Percentiles rank a stretch among this genome's conserved stretches.
These are phyloP conservation scores for Turnera subulata DNA, from an alignment of 345 rosid genomes.

Conservation along the genomic window DNA sequence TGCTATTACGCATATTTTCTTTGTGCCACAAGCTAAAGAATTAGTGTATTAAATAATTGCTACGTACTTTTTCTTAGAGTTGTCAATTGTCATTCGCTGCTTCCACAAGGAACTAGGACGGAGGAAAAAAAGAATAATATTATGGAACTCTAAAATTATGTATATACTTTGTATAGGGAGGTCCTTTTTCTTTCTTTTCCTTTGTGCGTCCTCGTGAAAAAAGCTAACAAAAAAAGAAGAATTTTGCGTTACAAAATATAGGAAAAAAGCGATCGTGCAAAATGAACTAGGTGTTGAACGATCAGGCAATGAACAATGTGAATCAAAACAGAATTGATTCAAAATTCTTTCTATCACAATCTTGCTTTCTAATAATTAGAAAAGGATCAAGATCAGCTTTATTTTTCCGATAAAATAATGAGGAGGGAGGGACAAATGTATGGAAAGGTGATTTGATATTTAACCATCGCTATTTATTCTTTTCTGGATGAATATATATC, in stretches of 20 bases:
- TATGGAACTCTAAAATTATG: no score
- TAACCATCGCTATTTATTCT: constrained; percentile 1
- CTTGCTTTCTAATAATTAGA: constrained; percentile 6
- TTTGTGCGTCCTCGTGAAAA: neutral
- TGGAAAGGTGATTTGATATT: neutral
- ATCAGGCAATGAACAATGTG: constrained; percentile 1
- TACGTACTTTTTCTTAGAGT: no score
- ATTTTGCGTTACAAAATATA: neutral
- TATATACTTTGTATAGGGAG: no score
- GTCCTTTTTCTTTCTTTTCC: no score
- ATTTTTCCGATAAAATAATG: neutral
- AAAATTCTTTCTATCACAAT: constrained; percentile 19
- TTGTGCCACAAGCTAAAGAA: no score
- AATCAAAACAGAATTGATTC: constrained; percentile 32
- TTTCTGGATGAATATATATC: neutral
- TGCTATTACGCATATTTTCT: no score
- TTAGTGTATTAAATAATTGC: no score
- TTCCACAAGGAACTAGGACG: no score
- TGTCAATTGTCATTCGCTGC: no score
- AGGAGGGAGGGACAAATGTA: neutral
- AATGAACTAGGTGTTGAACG: neutral
- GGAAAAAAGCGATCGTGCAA: constrained; percentile 6
- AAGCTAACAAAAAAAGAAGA: neutral
- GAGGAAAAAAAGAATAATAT: no score
- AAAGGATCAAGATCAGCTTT: constrained; percentile 11